phyloP scores from a whole-genome alignment of 1,284 basidiomycete genomes.

The Schizopora paradoxa region DNA sequence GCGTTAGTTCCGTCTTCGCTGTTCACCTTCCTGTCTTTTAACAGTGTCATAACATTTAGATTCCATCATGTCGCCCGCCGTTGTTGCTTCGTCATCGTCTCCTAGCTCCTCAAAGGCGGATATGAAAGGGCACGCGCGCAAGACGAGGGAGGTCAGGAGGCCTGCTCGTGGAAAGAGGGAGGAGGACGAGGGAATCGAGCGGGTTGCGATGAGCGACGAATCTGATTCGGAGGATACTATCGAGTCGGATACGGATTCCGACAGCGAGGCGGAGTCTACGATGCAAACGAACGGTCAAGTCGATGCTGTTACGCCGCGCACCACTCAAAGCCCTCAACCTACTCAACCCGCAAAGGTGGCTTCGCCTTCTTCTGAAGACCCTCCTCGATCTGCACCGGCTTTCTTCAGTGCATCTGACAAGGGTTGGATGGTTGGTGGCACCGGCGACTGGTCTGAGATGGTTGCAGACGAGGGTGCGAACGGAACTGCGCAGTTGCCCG shows the following conservation, averaged over 20 bases:
- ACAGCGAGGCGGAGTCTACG: constrained; percentile 54
- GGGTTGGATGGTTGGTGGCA: no score
- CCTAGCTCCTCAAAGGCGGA: constrained; percentile 13
- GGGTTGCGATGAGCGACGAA: constrained; percentile 60
- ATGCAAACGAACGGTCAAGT: constrained; percentile 39
- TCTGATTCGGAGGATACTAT: constrained; percentile 60
- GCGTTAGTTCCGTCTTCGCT: no score
- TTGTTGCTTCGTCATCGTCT: constrained; percentile 4
- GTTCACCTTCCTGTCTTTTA: no score
- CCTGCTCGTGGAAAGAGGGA: constrained; percentile 48
- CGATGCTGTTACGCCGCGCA: constrained; percentile 54
- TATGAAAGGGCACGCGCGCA: constrained; percentile 22
- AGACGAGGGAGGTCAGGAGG: constrained; percentile 36
- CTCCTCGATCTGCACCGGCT: constrained; percentile 31
- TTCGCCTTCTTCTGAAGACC: constrained; percentile 26
- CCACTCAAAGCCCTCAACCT: constrained; percentile 52
- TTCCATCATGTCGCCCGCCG: constrained; percentile 11
- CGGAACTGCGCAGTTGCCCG: constrained; percentile 58
- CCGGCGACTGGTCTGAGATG: constrained; percentile 74
- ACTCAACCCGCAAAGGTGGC: constrained; percentile 26
- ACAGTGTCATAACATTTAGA: no score
- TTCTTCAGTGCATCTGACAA: constrained; percentile 53
- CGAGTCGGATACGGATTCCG: constrained; percentile 67
- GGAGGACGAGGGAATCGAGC: constrained; percentile 66
- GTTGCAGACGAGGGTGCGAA: constrained; percentile 64